Evolutionary conservation across 192 early-diverging fungal species (phyloP), one percentile per base, ranked within the genome.

Genomic region (Cladochytrium replicatum): DNA sequence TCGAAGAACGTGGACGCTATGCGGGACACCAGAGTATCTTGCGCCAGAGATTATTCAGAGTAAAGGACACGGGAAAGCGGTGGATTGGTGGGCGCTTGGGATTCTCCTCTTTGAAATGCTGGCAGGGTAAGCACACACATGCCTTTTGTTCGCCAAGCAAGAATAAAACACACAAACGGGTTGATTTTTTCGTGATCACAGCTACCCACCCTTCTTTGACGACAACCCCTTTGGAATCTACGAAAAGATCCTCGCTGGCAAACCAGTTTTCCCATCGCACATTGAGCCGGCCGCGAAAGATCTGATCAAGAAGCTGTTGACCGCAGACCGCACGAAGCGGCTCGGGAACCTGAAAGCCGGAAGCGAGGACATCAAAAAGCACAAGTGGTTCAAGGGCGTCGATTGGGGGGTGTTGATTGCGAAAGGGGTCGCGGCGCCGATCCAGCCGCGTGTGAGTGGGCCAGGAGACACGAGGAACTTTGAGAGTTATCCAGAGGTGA

Each of bases 41-140:
- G 94, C 94, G 32, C 94, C 94, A 11, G 69, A 80, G 66, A 98
- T 98, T 48, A 98, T 98, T 69, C 89, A 93, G 67, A 82, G 82
- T 52, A 91, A 89, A 73, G 94, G 94, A 15, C 91, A 98, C 58
- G 89, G 91, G 13, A 95, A 93, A 58, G 82, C 94, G 3, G 94
- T 98, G 6, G 94, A 98, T 64, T 98, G 94, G 94, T 98, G 94
- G 94, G 92, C 92, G 21, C 71, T 98, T 31, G 94, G 94, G 34
- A 94, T 98, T 46, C 68, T 98, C 29, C 89, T 94, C 32, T 98
- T 92, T 63, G 94, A 98, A 63, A 98, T 98, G 94, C 73, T 98
- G 50, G 90, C 87, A 17, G 93, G 93, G 68, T 87, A 78, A 57
- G 46, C 37, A 2, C 0, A 46, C 32, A 44, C n/a, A 78, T 54